Evolutionary conservation across 768 basidiomycete species (phyloP).

Genomic region (Termitomyces sp.): DNA sequence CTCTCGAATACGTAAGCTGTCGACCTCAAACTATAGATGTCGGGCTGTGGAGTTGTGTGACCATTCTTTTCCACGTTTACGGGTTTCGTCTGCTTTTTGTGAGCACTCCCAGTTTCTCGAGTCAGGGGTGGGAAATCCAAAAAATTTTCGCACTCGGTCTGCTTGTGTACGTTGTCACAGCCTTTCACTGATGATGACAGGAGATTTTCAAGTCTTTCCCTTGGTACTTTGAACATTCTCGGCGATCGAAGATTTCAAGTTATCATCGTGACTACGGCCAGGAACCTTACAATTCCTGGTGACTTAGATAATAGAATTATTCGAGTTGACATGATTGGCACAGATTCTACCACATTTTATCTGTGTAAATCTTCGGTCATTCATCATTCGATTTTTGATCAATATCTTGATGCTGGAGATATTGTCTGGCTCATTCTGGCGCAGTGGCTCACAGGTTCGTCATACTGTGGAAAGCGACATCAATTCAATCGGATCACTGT

Average conservation of each 20-base stretch:
- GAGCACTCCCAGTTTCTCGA: not conserved
- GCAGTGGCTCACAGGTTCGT: not conserved
- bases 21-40: too few species aligned
- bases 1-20: not conserved
- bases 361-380: not conserved
- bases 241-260: not conserved
- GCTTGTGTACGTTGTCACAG: not conserved
- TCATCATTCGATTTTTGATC: not conserved
- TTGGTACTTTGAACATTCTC: not conserved
- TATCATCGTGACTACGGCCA: not conserved
- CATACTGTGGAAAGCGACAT: not conserved
- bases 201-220: not conserved
- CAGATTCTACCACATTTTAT: not conserved
- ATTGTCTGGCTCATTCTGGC: not conserved
- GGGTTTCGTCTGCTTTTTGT: not conserved
- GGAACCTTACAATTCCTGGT: not conserved
- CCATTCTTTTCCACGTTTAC: not conserved
- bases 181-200: not conserved
- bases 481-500: too few species aligned
- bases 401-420: not conserved
- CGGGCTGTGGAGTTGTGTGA: not conserved
- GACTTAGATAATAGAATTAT: not conserved
- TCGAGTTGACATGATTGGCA: not conserved
- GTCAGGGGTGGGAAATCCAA: not conserved
- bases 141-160: not conserved